Percentiles rank a stretch among this genome's conserved stretches.
phyloP scores from a whole-genome alignment of 805 yeast genomes.

The Starmerella vitae region DNA sequence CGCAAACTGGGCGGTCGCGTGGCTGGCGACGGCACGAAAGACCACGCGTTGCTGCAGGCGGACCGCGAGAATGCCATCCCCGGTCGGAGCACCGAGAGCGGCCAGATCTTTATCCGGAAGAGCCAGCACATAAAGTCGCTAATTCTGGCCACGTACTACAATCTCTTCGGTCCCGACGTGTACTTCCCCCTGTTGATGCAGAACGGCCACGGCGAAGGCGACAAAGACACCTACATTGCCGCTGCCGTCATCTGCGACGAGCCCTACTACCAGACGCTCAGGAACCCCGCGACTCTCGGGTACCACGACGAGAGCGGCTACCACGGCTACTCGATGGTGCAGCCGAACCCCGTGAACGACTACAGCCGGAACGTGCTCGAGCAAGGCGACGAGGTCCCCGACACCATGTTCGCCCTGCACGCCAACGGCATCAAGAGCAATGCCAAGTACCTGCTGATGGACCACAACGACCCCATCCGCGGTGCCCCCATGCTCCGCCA shows the following conservation, averaged over 20 bases:
- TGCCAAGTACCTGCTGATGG: conserved; percentile 14
- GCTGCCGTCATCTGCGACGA: conserved; percentile 52
- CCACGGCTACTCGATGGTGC: conserved; percentile 42
- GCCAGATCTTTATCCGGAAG: conserved; percentile 50
- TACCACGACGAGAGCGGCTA: conserved; percentile 7
- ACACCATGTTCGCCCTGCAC: conserved; percentile 14
- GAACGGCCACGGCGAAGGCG: conserved; percentile 67
- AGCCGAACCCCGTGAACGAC: conserved; percentile 56
- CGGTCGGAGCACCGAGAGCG: conserved; percentile 55
- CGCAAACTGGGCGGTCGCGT: conserved; percentile 34
- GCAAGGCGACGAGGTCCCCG: neutral
- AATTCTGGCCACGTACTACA: conserved; percentile 50
- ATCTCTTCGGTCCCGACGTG: conserved; percentile 46
- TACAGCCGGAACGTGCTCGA: conserved; percentile 24
- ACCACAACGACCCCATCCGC: conserved; percentile 10
- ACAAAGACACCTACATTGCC: conserved; percentile 63
- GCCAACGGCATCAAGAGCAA: conserved; percentile 20
- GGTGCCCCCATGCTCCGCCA: conserved; percentile 14
- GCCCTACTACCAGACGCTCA: conserved; percentile 41
- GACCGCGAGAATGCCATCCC: conserved; percentile 58
- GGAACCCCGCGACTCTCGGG: conserved; percentile 31
- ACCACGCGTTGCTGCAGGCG: conserved; percentile 33
- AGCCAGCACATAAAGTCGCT: conserved; percentile 43
- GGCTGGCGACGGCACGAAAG: conserved; percentile 17
- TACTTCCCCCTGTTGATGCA: conserved; percentile 49